Conservation (phyloP, 352 stramenopile genomes). For the Nothophytophthora sp. region DNA sequence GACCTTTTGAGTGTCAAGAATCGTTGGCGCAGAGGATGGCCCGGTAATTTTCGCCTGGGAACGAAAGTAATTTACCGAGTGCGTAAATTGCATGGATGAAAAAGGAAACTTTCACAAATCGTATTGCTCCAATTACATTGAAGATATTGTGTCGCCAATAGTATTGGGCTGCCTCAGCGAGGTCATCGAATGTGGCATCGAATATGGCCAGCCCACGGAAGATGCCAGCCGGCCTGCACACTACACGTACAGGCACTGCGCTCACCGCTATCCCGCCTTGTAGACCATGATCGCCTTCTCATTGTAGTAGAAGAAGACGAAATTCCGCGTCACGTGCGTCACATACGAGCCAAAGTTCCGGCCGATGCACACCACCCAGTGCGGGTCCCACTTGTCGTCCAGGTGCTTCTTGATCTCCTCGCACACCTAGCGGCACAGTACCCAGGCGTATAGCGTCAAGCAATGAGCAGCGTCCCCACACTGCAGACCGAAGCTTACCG, state of each 20-base stretch:
- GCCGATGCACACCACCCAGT: slow-evolving; percentile 90
- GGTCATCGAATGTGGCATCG: no score
- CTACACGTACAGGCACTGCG: neutral
- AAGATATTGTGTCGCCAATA: no score
- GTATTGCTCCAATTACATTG: no score
- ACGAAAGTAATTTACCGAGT: no score
- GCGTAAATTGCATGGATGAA: no score
- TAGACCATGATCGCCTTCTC: slow-evolving; percentile 88
- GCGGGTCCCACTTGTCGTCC: slow-evolving; percentile 74
- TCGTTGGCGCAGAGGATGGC: no score
- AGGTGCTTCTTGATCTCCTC: slow-evolving; percentile 83
- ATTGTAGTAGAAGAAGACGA: slow-evolving; percentile 93
- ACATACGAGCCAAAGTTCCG: slow-evolving; percentile 94
- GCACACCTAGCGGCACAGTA: slow-evolving; percentile 48
- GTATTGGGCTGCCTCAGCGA: no score
- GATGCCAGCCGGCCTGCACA: no score
- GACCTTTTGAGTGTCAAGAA: no score
- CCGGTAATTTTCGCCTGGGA: no score
- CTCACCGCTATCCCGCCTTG: slow-evolving; percentile 62
- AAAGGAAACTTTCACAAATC: no score
- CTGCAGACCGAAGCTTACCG: slow-evolving; percentile 24
- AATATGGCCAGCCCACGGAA: no score
- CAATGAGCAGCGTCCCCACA: neutral
- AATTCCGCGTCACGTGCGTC: slow-evolving; percentile 92
- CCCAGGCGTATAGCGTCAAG: neutral